A percentile compares a stretch with the other conserved stretches of the same genome.
These are phyloP conservation scores for Sporothrix pseudoabietina DNA, from an alignment of 2,329 filamentous ascomycete species.

Conservation along the genomic window DNA sequence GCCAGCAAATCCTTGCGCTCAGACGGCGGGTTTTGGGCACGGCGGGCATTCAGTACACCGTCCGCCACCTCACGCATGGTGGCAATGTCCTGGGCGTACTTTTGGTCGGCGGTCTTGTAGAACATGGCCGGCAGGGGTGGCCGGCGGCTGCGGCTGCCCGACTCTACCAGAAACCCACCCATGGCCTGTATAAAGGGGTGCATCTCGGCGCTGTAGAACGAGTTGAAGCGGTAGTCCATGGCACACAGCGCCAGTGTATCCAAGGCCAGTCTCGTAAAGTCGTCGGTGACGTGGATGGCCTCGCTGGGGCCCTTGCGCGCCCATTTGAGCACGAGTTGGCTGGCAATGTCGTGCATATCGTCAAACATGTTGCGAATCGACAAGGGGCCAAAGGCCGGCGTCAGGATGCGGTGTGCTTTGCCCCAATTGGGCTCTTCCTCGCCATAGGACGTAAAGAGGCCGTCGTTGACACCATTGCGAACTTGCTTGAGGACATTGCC, in stretches of 20 bases:
- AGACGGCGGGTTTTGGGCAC: slow-evolving; percentile 41
- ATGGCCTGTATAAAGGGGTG: slow-evolving; percentile 72
- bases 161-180: slow-evolving; percentile 49
- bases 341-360: slow-evolving; percentile 67
- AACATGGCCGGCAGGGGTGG: slow-evolving; percentile 17
- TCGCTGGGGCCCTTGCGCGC: slow-evolving; percentile 60
- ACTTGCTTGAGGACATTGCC: slow-evolving; percentile 16
- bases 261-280: slow-evolving; percentile 64
- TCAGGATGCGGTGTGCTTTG: slow-evolving; percentile 66
- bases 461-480: slow-evolving; percentile 22
- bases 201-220: slow-evolving; percentile 62
- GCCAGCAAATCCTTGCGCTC: slow-evolving; percentile 66
- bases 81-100: slow-evolving; percentile 26
- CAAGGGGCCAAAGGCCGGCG: slow-evolving; percentile 70
- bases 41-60: slow-evolving; percentile 30
- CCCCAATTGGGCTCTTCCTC: slow-evolving; percentile 63
- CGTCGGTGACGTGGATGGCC: slow-evolving; percentile 62
- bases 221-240: slow-evolving; percentile 64
- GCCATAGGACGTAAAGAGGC: slow-evolving; percentile 32
- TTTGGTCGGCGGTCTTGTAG: slow-evolving; percentile 23
- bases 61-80: slow-evolving; percentile 29
- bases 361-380: slow-evolving; percentile 69
- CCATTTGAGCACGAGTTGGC: slow-evolving; percentile 68
- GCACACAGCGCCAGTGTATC: slow-evolving; percentile 64
- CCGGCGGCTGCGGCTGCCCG: slow-evolving; percentile 35